A percentile compares a stretch with the other conserved stretches of the same genome.
Conservation (phyloP, 2,329 filamentous ascomycete species). For the Microcyclosporella mali region DNA sequence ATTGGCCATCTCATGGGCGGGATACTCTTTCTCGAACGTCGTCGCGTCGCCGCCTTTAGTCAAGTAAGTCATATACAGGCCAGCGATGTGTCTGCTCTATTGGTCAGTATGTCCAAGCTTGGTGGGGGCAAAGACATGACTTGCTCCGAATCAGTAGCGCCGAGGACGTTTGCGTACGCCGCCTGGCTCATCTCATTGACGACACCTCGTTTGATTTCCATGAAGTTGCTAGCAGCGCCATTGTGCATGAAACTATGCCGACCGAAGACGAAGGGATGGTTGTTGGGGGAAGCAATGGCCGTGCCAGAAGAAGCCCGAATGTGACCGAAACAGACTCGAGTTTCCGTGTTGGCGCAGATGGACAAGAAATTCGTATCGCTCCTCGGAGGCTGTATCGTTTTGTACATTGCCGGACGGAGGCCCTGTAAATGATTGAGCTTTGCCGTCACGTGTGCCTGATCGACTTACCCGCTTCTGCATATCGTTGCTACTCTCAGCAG, state of each 20-base stretch:
- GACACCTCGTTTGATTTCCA: conserved; percentile 42
- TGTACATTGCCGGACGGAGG: conserved; percentile 47
- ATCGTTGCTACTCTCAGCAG: conserved; percentile 23
- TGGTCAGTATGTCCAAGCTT: background rate
- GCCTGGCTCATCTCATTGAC: conserved; percentile 42
- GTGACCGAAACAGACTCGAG: conserved; percentile 47
- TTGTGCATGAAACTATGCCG: conserved; percentile 53
- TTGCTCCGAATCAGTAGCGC: conserved; percentile 48
- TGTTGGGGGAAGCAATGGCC: conserved; percentile 46
- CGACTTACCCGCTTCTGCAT: conserved; percentile 25
- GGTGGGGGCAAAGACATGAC: conserved; percentile 19
- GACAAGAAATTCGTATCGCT: conserved; percentile 51
- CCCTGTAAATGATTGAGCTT: conserved; percentile 15
- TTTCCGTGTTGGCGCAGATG: conserved; percentile 47
- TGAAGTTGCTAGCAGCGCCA: conserved; percentile 45
- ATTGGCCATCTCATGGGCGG: conserved; percentile 37
- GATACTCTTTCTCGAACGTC: conserved; percentile 36
- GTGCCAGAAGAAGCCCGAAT: conserved; percentile 48
- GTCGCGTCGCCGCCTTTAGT: conserved; percentile 26
- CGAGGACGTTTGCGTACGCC: conserved; percentile 44
- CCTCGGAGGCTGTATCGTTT: conserved; percentile 46
- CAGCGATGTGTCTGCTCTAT: conserved; percentile 36
- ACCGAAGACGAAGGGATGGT: conserved; percentile 52
- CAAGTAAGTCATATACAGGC: conserved; percentile 44
- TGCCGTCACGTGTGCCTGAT: background rate